Evolutionary conservation across 2,329 filamentous ascomycete species (phyloP).

Genomic region (Pseudocercospora vitis): DNA sequence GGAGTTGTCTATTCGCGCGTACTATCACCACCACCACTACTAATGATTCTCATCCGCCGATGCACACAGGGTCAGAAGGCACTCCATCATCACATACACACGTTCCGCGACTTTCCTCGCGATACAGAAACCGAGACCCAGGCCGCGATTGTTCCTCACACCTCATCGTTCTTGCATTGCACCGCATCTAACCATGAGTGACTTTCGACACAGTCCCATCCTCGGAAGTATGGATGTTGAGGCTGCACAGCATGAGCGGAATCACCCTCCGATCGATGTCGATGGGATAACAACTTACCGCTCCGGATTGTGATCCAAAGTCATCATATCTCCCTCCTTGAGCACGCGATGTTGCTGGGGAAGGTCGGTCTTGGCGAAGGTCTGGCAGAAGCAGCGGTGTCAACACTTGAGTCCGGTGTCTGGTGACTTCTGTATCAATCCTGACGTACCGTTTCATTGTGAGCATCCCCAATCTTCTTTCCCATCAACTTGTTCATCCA

Average conservation of each 20-base stretch:
- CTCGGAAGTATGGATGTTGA: constrained; percentile 52
- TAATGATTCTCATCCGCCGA: no score
- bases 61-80: no score
- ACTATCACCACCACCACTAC: no score
- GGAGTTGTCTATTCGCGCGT: no score
- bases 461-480: constrained; percentile 52
- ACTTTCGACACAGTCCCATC: constrained; percentile 53
- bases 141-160: no score
- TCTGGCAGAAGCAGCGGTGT: constrained; percentile 40
- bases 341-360: constrained; percentile 51
- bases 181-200: constrained; percentile 43
- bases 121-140: no score
- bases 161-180: no score
- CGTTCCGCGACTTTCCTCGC: no score
- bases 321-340: constrained; percentile 48
- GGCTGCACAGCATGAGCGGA: constrained; percentile 26
- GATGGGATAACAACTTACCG: constrained; percentile 34
- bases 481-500: constrained; percentile 53
- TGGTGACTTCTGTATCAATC: no score
- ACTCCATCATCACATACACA: no score
- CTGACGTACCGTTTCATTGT: constrained; percentile 46
- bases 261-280: not conserved
- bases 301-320: constrained; percentile 51
- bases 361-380: constrained; percentile 52
- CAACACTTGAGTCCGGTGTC: no score